Conservation (phyloP, 2,329 filamentous ascomycete species). For the Dactylella cylindrospora region DNA sequence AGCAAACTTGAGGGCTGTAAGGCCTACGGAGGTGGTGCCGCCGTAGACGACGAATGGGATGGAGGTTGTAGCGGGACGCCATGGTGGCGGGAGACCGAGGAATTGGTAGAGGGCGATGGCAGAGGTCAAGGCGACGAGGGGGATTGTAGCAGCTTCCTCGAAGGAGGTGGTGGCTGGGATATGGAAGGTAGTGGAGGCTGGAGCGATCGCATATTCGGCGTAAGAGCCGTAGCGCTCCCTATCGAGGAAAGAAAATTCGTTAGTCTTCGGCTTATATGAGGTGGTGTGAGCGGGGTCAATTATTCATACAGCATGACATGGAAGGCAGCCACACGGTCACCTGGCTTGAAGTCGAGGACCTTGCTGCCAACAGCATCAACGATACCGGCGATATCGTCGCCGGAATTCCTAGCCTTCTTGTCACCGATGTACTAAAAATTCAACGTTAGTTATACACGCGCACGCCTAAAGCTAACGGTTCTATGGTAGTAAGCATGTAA, state of each 20-base stretch:
- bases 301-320: conserved; percentile 53
- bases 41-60: conserved; percentile 57
- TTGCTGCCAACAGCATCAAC: conserved; percentile 60
- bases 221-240: conserved; percentile 42
- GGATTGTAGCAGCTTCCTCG: conserved; percentile 61
- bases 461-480: no score
- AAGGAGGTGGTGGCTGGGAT: conserved; percentile 52
- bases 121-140: conserved; percentile 60
- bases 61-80: conserved; percentile 50
- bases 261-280: no score
- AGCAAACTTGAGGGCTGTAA: conserved; percentile 35
- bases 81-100: conserved; percentile 58
- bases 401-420: conserved; percentile 53
- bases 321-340: conserved; percentile 62
- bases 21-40: conserved; percentile 45
- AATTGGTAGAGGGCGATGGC: conserved; percentile 57
- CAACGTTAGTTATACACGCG: no score
- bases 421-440: conserved; percentile 2
- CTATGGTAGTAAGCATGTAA: no score
- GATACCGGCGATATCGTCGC: conserved; percentile 61
- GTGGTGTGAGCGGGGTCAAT: no score
- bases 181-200: conserved; percentile 54
- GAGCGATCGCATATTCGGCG: conserved; percentile 55
- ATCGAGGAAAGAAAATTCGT: background rate
- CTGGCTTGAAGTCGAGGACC: conserved; percentile 61